Base-by-base conservation (phyloP, 176 grass and related monocot species). In the Dactylis glomerata region DNA sequence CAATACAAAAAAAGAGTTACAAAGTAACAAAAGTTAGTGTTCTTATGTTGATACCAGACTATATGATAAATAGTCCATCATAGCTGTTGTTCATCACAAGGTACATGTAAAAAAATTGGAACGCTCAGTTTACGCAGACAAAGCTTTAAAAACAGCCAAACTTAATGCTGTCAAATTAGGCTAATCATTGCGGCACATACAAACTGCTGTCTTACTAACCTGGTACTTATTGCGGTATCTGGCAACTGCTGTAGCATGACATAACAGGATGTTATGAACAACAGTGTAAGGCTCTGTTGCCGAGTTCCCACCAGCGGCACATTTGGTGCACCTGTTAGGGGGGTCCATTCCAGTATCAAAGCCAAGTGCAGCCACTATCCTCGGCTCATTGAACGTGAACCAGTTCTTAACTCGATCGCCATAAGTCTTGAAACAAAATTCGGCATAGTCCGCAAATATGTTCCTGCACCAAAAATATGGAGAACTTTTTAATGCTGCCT, bases 301-400 rank as follows among this genome's bases (percentile, higher is more conserved):
- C 24, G 91, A 96, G 81, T 91, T 85, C 30, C 91, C 91, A 93
- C 87, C 86, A 1, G 86, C 84, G 5, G 88, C 50, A 1, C 83
- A 90, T 61, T 73, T 13, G 34, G 91, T 87, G 46, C 88, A 93
- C 8, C 84, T 76, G 41, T 88, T 84, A 68, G 92, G 92, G 38
- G 89, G 92, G 19, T 87, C 3, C 0, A 56, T 32, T 28, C 88
- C 88, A 5, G 30, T 58, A 33, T 91, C 88, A 87, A 87, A 93
- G 34, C 94, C 94, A 67, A 88, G 84, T 26, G 77, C 34, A 24
- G 94, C 27, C 71, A 96, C 89, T 47, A 92, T 91, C 72, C 86
- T 89, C 27, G 88, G 94, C 58, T 96, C 94, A 89, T 96, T 96
- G 41, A 96, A 82, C 8, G 94, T 96, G 78, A 93, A 86, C 94